Evolutionary conservation across 805 yeast species (phyloP), one percentile per base, ranked within the genome.

Genomic region (Starmerella bombi): DNA sequence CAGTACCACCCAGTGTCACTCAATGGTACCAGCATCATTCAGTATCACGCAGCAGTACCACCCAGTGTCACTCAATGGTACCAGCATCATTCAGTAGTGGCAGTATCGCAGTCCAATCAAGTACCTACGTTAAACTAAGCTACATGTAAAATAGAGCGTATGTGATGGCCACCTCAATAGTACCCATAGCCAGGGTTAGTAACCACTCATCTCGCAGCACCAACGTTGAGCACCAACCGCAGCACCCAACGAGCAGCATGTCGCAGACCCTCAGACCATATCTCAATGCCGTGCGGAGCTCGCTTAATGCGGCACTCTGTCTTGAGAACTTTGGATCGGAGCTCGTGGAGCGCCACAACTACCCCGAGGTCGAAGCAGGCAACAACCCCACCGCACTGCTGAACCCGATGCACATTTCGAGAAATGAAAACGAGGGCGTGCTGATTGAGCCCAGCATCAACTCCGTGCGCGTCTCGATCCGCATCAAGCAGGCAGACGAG

Each of bases 261-360:
- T 88, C 97, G 12, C 98, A 91, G 74, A 88, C 98, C 3, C 72
- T 91, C 45, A 83, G 88, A 55, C 98, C 98, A 44, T 91, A 91
- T 56, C 71, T 91, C 40, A 77, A 82, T 6, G 95, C 96, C 1
- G 98, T 91, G 29, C 79, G 97, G 60, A 74, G 80, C 42, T 84
- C 97, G 22, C 71, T 91, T 51, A 83, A 93, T 21, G 96, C 95
- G 8, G 94, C 97, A 5, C 69, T 91, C 32, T 83, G 94, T 54
- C 68, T 91, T 49, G 88, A 84, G 58, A 86, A 86, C 64, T 91
- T 91, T 59, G 80, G 96, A 25, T 91, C 97, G 7, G 95, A 88
- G 62, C 71, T 81, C 42, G 95, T 81, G 17, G 98, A 91, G 65
- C 80, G 98, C 62, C 98, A 91, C 68, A 91, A 88, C 64, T 74